phyloP scores from a whole-genome alignment of 139 green algal species.

The Auxenochlorella pyrenoidosa region DNA sequence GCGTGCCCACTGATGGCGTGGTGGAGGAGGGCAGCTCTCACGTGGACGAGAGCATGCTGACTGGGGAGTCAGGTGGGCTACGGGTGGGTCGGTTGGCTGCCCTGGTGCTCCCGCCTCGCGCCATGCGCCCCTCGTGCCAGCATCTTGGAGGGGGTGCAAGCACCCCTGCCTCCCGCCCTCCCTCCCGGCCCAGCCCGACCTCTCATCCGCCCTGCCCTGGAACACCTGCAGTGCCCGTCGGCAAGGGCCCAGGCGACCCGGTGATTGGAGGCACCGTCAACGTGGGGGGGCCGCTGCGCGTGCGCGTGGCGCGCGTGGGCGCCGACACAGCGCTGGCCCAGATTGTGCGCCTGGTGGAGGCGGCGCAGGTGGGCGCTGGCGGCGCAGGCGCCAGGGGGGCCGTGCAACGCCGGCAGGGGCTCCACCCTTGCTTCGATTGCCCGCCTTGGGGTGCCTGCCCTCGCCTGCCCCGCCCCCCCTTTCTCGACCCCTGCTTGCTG shows the following conservation, averaged over 20 bases:
- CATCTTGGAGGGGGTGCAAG: neutral
- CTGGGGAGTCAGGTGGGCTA: slow-evolving; percentile 77
- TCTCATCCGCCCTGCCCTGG: neutral
- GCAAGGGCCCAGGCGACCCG: slow-evolving; percentile 69
- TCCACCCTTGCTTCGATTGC: too few relatives aligned
- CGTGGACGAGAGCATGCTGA: slow-evolving; percentile 97
- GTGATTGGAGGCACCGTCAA: slow-evolving; percentile 96
- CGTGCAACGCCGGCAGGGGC: too few relatives aligned
- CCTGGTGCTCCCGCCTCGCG: neutral
- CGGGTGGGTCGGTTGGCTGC: neutral
- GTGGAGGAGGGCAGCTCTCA: slow-evolving; percentile 83
- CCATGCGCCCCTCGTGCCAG: neutral
- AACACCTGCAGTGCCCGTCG: slow-evolving; percentile 63
- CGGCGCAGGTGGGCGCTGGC: slow-evolving; percentile 72
- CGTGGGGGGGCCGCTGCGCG: slow-evolving; percentile 61
- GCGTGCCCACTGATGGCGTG: slow-evolving; percentile 89
- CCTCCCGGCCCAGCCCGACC: too few relatives aligned
- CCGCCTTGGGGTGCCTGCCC: neutral
- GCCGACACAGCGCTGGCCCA: slow-evolving; percentile 86
- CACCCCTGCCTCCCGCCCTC: neutral
- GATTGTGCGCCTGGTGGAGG: slow-evolving; percentile 96
- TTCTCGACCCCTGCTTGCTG: too few relatives aligned
- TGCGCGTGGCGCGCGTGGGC: slow-evolving; percentile 71
- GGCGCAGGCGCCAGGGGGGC: too few relatives aligned
- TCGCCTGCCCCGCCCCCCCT: too few relatives aligned